A percentile compares a stretch with the other conserved stretches of the same genome.
Conservation (phyloP, 1,139 yeast species). For the Barnettozyma hawaiiensis region DNA sequence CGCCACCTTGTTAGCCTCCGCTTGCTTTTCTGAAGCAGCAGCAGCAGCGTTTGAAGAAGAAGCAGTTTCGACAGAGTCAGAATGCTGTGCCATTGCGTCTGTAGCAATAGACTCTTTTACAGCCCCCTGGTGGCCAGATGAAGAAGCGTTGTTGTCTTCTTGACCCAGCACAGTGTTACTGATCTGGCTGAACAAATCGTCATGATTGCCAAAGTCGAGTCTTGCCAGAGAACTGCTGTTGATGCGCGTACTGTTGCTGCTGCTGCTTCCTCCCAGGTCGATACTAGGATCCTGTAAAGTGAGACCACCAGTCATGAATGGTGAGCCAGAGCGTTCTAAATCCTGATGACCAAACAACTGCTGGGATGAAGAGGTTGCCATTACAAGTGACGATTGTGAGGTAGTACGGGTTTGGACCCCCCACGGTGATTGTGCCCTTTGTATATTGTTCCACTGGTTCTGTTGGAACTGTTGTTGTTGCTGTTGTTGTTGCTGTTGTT, state of each 20-base stretch:
- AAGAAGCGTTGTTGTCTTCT: background rate
- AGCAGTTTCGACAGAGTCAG: too few species aligned
- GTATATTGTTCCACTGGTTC: background rate
- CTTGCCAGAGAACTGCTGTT: background rate
- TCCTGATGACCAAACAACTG: constrained; percentile 1
- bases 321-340: background rate
- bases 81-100: too few species aligned
- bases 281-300: background rate
- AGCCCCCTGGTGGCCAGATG: background rate
- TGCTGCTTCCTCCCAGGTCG: background rate
- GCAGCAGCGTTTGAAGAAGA: background rate
- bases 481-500: too few species aligned
- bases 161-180: constrained; percentile 30
- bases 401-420: background rate
- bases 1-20: background rate
- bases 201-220: constrained; percentile 9
- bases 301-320: constrained; percentile 1
- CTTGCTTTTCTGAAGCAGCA: background rate
- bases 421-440: constrained; percentile 1
- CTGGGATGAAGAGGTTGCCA: background rate
- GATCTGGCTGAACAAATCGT: constrained; percentile 35
- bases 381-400: background rate
- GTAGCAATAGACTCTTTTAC: too few species aligned
- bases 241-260: background rate
- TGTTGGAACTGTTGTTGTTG: constrained; percentile 1